These are phyloP conservation scores for Chaetomiaceae sp. DNA, from an alignment of 2,329 filamentous ascomycete genomes.

Conservation along the genomic window DNA sequence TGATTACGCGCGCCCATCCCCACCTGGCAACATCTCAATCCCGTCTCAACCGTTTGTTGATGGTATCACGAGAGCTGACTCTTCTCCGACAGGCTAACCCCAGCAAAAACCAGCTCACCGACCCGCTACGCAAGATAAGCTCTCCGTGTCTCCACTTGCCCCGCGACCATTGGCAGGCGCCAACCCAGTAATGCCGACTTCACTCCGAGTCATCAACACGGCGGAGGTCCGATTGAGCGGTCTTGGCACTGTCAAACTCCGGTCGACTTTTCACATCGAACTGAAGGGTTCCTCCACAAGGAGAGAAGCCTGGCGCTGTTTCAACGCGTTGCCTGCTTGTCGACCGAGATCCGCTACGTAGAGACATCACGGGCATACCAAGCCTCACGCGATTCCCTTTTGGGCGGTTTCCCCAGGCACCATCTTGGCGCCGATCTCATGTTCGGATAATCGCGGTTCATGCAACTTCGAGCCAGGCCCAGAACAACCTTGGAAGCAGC, in stretches of 20 bases:
- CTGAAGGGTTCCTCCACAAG: background rate
- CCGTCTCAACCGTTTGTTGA: too few relatives aligned
- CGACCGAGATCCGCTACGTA: background rate
- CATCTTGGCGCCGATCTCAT: background rate
- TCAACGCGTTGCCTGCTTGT: background rate
- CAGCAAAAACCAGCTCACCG: too few relatives aligned
- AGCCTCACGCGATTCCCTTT: background rate
- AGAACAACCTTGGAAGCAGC: background rate
- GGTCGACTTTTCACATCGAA: background rate
- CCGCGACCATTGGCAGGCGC: too few relatives aligned
- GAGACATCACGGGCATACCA: background rate
- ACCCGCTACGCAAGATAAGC: too few relatives aligned
- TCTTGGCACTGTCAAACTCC: background rate
- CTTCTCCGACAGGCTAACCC: too few relatives aligned
- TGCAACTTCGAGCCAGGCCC: background rate
- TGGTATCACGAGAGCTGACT: too few relatives aligned
- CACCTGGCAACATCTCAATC: too few relatives aligned
- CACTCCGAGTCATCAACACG: background rate
- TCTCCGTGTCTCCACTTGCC: too few relatives aligned
- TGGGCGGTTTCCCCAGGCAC: background rate
- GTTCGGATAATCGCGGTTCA: slow-evolving; percentile 11
- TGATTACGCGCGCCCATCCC: too few relatives aligned
- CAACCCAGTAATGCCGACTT: background rate
- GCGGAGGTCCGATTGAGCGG: background rate
- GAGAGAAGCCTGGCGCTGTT: background rate